Conservation (phyloP, 805 yeast genomes). For the Metschnikowia sp. region DNA sequence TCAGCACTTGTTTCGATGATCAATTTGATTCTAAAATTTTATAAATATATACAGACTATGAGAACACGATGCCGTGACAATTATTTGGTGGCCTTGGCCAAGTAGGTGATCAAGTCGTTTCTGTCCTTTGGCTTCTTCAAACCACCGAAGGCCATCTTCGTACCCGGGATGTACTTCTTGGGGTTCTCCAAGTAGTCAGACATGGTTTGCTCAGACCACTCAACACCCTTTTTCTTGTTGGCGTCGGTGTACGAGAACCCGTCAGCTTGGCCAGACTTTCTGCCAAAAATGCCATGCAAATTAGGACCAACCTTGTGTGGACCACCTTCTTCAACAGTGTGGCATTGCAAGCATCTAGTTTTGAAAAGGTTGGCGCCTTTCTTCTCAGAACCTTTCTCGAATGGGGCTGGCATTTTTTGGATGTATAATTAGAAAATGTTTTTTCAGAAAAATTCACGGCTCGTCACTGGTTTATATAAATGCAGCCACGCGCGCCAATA, state of each 20-base stretch:
- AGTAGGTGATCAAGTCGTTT: slow-evolving; percentile 91
- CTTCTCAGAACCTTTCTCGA: slow-evolving; percentile 44
- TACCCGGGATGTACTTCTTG: slow-evolving; percentile 99
- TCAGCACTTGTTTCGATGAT: too few relatives aligned
- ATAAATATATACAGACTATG: slow-evolving; percentile 14
- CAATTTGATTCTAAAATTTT: neutral
- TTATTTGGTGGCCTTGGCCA: slow-evolving; percentile 46
- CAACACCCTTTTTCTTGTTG: slow-evolving; percentile 91
- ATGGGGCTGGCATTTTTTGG: slow-evolving; percentile 41
- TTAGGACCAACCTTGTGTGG: slow-evolving; percentile 99
- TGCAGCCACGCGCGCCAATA: slow-evolving; percentile 14
- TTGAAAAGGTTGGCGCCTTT: slow-evolving; percentile 98
- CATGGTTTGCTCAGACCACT: slow-evolving; percentile 85
- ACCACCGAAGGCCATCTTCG: slow-evolving; percentile 99
- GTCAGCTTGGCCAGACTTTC: slow-evolving; percentile 85
- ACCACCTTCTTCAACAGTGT: slow-evolving; percentile 93
- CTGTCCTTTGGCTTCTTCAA: slow-evolving; percentile 98
- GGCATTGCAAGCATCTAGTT: slow-evolving; percentile 99
- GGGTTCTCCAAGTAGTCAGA: slow-evolving; percentile 97
- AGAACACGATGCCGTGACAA: neutral
- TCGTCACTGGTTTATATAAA: slow-evolving; percentile 11
- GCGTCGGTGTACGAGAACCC: slow-evolving; percentile 98
- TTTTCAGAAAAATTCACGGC: neutral
- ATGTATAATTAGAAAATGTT: neutral
- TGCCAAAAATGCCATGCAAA: slow-evolving; percentile 90